phyloP scores from a whole-genome alignment of 192 early-diverging fungal genomes.

The Backusella morwellensis region DNA sequence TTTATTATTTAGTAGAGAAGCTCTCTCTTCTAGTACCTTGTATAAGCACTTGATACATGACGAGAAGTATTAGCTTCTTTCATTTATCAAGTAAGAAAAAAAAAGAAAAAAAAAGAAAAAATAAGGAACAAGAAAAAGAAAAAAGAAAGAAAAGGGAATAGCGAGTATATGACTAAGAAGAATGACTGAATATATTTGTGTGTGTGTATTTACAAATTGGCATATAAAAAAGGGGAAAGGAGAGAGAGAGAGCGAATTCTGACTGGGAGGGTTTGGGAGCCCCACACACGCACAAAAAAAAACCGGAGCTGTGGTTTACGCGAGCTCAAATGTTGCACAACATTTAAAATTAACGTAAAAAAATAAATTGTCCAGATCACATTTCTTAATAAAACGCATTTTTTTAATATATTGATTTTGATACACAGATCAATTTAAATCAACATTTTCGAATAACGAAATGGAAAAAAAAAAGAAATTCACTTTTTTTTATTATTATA shows the following conservation, averaged over 20 bases:
- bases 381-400: neutral
- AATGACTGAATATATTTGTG: neutral
- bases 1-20: neutral
- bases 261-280: neutral
- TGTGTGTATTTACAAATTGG: neutral
- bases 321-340: neutral
- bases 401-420: neutral
- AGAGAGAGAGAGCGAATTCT: neutral
- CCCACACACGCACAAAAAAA: neutral
- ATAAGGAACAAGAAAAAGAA: neutral
- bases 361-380: neutral
- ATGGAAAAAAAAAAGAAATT: too few relatives aligned
- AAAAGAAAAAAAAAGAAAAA: neutral
- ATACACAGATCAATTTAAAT: neutral
- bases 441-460: neutral
- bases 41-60: neutral
- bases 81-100: constrained; percentile 1
- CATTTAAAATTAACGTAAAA: neutral
- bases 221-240: neutral
- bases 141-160: neutral
- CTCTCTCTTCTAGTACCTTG: neutral
- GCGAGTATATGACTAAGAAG: neutral
- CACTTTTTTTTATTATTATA: too few relatives aligned
- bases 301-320: neutral
- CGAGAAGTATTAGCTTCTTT: neutral